These are phyloP conservation scores for Physcomitrellopsis africana DNA, from an alignment of 225 moss, liverwort and hornwort species.

Conservation along the genomic window DNA sequence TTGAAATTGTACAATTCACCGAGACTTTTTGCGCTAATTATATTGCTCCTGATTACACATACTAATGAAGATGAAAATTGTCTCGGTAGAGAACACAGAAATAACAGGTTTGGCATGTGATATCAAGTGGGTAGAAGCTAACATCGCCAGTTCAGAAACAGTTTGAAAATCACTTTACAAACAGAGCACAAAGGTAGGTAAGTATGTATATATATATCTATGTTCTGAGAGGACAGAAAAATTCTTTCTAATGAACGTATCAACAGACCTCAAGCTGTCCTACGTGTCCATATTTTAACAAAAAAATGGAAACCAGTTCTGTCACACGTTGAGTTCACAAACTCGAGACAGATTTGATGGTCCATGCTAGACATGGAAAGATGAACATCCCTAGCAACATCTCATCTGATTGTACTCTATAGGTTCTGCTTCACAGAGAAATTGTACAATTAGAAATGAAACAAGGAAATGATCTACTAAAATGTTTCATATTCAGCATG, in stretches of 20 bases:
- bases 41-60: too few species aligned
- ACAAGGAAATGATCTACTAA: constrained; percentile 11
- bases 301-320: constrained; percentile 17
- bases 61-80: too few species aligned
- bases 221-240: constrained; percentile 14
- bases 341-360: constrained; percentile 28
- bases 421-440: constrained; percentile 21
- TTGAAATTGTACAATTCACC: too few species aligned
- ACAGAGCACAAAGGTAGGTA: too few species aligned
- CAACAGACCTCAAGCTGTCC: not conserved
- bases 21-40: too few species aligned
- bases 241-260: constrained; percentile 10
- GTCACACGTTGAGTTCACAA: constrained; percentile 25
- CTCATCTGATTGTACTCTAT: not conserved
- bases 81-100: too few species aligned
- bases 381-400: not conserved
- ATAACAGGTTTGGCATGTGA: too few species aligned
- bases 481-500: constrained; percentile 9
- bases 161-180: too few species aligned
- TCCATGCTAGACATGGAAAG: constrained; percentile 8
- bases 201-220: too few species aligned
- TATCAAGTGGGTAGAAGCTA: too few species aligned
- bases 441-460: constrained; percentile 34
- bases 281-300: not conserved
- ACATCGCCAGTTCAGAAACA: constrained; percentile 16